Conservation (phyloP, 192 early-diverging fungal genomes). For the Physocladia obscura region DNA sequence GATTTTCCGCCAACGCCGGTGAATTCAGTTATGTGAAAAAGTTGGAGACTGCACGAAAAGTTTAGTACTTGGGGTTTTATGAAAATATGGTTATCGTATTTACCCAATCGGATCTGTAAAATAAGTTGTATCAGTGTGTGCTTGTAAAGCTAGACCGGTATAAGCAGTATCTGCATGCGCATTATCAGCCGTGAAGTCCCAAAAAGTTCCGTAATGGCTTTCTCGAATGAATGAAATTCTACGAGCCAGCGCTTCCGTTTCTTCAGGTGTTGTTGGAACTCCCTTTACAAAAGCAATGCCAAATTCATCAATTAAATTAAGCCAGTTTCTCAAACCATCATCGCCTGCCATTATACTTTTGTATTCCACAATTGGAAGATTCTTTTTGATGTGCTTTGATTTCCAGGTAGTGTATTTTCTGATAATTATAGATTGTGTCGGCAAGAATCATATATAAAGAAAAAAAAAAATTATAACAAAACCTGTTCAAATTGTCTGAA, state of each 20-base stretch:
- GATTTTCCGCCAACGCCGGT: constrained; percentile 71
- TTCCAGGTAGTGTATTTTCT: too few relatives aligned
- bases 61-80: too few relatives aligned
- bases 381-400: constrained; percentile 36
- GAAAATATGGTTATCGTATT: background rate
- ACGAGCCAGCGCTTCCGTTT: constrained; percentile 64
- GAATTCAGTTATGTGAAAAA: constrained; percentile 76
- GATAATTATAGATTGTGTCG: too few relatives aligned
- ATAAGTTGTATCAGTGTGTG: constrained; percentile 85
- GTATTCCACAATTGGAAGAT: constrained; percentile 50
- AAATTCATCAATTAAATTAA: constrained; percentile 62
- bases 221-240: constrained; percentile 75
- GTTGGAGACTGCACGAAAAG: constrained; percentile 56
- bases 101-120: constrained; percentile 83
- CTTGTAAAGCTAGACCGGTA: constrained; percentile 67
- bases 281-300: constrained; percentile 76
- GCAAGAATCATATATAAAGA: too few relatives aligned
- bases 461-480: too few relatives aligned
- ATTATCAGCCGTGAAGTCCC: constrained; percentile 75
- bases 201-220: constrained; percentile 75
- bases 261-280: constrained; percentile 60
- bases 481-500: background rate
- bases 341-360: constrained; percentile 69
- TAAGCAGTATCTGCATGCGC: constrained; percentile 84
- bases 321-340: constrained; percentile 68